A percentile compares a stretch with the other conserved stretches of the same genome.
phyloP scores from a whole-genome alignment of 768 basidiomycete species.

The Boletellus sp. region DNA sequence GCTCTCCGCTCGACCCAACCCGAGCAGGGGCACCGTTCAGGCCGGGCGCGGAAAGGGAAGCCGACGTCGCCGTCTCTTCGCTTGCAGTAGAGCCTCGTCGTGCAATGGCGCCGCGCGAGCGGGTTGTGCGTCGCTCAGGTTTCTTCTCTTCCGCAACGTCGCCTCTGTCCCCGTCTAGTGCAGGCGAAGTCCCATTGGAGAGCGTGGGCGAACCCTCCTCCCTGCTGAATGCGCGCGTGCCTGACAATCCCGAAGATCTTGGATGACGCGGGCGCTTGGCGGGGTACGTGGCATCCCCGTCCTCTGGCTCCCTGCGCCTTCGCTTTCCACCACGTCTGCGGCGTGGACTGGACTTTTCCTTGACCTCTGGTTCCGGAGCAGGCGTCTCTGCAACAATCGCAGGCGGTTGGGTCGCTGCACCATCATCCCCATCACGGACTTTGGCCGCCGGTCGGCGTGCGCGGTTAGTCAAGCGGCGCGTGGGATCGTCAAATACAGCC shows the following conservation, averaged over 20 bases:
- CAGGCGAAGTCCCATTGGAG: conserved; percentile 27
- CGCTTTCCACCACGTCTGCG: conserved; percentile 48
- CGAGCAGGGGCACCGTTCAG: conserved; percentile 9
- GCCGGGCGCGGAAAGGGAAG: conserved; percentile 32
- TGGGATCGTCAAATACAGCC: conserved; percentile 41
- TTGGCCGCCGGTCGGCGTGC: conserved; percentile 48
- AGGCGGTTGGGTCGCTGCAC: conserved; percentile 3
- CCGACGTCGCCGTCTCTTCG: conserved; percentile 40
- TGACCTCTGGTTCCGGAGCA: conserved; percentile 29
- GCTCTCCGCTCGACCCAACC: conserved; percentile 15
- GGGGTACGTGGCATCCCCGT: conserved; percentile 67
- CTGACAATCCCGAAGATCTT: conserved; percentile 32
- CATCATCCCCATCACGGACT: conserved; percentile 46
- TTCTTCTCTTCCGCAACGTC: conserved; percentile 20
- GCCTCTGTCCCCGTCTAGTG: conserved; percentile 12
- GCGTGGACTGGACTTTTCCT: conserved; percentile 48
- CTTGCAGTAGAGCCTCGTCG: conserved; percentile 53
- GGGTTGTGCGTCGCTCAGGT: conserved; percentile 45
- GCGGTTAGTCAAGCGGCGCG: conserved; percentile 42
- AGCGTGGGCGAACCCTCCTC: conserved; percentile 44
- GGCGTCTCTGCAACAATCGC: conserved; percentile 8
- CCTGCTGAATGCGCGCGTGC: conserved; percentile 23
- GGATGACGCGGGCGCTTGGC: conserved; percentile 61
- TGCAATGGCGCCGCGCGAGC: conserved; percentile 39
- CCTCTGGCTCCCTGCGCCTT: conserved; percentile 57